Evolutionary conservation across 768 basidiomycete species (phyloP), one percentile per base, ranked within the genome.

Genomic region (Sporobolomyces phaffii): DNA sequence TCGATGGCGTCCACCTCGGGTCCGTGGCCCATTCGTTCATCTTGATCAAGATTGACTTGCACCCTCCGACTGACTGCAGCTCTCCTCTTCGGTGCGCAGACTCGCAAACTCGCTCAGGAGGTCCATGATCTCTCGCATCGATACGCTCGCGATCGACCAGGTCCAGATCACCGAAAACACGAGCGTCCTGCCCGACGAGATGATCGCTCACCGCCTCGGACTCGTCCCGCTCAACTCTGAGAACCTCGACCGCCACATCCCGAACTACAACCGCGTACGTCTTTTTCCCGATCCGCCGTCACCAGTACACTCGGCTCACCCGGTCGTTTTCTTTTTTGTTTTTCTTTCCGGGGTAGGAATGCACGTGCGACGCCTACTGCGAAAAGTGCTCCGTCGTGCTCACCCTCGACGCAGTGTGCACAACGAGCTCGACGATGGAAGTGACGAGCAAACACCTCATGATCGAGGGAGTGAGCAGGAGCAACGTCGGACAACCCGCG

Each of bases 1-100:
- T 99, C 15, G 88, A 91, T 77, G 94, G 96, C 83, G 93, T 97
- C 41, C 93, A 98, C 79, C 83, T 97, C 76, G 90, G 89, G 91
- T 94, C 78, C 78, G 52, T n/a, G n/a, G 18, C 33, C n/a, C 26
- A 33, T 33, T 38, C 38, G 9, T 17, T 17, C 34, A 15, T n/a
- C 9, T 22, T n/a, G n/a, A 45, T 45, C 40, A 41, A 41, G 24
- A 61, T 17, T 41, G 60, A 7, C 75, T 49, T 65, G 59, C 54
- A 33, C 17, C 22, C 11, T 33, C 38, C 36, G 41, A 49, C 28
- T 29, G 50, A 11, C 10, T 20, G 3, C 58, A 33, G n/a, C 18
- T 24, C 24, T 20, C 36, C 20, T 18, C 56, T 10, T 41, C 40
- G 11, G 20, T 20, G 40, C 50, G 5, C 26, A 68, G 91, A 50